Percentiles rank a stretch among this genome's conserved stretches.
These are phyloP conservation scores for Fomitiporia mediterranea DNA, from an alignment of 1,284 basidiomycete species.

Conservation along the genomic window DNA sequence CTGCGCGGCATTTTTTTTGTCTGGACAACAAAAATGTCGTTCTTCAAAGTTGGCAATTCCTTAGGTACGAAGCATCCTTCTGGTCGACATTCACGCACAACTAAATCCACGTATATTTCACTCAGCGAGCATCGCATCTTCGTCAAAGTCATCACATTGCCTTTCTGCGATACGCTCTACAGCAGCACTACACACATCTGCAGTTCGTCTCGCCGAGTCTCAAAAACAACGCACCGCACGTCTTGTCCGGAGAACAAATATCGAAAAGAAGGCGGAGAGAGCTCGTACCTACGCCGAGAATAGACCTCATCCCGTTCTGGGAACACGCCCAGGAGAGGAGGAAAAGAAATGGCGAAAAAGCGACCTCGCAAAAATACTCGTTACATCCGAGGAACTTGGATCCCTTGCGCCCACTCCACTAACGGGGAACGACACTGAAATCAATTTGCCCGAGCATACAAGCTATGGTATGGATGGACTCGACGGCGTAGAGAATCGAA, in stretches of 20 bases:
- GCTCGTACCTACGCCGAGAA: slow-evolving; percentile 37
- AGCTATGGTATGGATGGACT: slow-evolving; percentile 54
- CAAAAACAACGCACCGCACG: slow-evolving; percentile 36
- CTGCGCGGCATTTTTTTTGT: neutral
- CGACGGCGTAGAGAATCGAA: slow-evolving; percentile 23
- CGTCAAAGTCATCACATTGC: slow-evolving; percentile 1
- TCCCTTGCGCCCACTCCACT: slow-evolving; percentile 26
- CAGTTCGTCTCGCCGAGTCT: slow-evolving; percentile 34
- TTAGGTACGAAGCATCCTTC: slow-evolving; percentile 7
- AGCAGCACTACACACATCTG: slow-evolving; percentile 52
- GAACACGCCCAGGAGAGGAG: slow-evolving; percentile 53
- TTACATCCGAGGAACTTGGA: slow-evolving; percentile 50
- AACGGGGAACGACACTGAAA: slow-evolving; percentile 13
- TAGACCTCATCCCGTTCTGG: slow-evolving; percentile 69
- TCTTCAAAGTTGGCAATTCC: slow-evolving; percentile 12
- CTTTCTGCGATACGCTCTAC: slow-evolving; percentile 23
- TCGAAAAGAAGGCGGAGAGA: slow-evolving; percentile 44
- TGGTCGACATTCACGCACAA: neutral
- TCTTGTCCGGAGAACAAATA: slow-evolving; percentile 47
- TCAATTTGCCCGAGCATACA: slow-evolving; percentile 44
- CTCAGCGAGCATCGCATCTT: slow-evolving; percentile 6
- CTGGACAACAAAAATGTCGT: slow-evolving; percentile 13
- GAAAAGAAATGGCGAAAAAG: slow-evolving; percentile 60
- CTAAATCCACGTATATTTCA: neutral
- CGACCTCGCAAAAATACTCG: slow-evolving; percentile 57